Percentiles rank a stretch among this genome's conserved stretches.
Conservation (phyloP, 345 rosid species). For the Populus alba region DNA sequence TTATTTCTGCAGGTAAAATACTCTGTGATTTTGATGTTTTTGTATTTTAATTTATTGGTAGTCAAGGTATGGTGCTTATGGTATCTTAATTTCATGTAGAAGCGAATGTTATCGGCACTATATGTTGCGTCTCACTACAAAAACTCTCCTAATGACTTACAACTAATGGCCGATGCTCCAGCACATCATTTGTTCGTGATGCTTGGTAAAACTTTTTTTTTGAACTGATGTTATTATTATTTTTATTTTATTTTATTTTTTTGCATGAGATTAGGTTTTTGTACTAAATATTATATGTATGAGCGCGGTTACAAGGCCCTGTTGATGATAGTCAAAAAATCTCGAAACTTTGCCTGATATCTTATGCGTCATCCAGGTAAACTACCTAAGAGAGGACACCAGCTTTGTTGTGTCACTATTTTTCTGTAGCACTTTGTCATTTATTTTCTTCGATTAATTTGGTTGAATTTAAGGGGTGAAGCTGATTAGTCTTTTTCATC, state of each 20-base stretch:
- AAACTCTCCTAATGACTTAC: constrained; percentile 97
- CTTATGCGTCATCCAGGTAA: constrained; percentile 93
- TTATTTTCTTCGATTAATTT: not conserved
- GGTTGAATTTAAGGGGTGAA: no score
- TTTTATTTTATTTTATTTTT: not conserved
- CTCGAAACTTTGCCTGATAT: constrained; percentile 93
- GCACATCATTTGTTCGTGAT: constrained; percentile 95
- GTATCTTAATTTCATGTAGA: constrained; percentile 39
- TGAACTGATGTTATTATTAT: constrained; percentile 9
- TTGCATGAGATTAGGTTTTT: not conserved
- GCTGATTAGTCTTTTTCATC: no score
- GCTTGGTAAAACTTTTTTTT: constrained; percentile 53
- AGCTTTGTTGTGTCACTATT: no score
- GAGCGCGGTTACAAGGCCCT: no score
- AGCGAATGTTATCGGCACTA: constrained; percentile 98
- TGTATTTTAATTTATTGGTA: not conserved
- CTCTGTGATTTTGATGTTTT: not conserved
- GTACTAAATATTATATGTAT: constrained; percentile 25
- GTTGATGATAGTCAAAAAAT: constrained; percentile 84
- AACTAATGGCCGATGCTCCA: constrained; percentile 97
- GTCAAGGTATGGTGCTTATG: constrained; percentile 15
- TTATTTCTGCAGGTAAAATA: constrained; percentile 47
- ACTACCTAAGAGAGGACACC: not conserved
- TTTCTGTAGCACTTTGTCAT: not conserved
- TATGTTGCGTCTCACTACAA: constrained; percentile 96